Evolutionary conservation across 2,329 filamentous ascomycete genomes (phyloP), one percentile per base, ranked within the genome.

Genomic region (Pezicula carpinea): DNA sequence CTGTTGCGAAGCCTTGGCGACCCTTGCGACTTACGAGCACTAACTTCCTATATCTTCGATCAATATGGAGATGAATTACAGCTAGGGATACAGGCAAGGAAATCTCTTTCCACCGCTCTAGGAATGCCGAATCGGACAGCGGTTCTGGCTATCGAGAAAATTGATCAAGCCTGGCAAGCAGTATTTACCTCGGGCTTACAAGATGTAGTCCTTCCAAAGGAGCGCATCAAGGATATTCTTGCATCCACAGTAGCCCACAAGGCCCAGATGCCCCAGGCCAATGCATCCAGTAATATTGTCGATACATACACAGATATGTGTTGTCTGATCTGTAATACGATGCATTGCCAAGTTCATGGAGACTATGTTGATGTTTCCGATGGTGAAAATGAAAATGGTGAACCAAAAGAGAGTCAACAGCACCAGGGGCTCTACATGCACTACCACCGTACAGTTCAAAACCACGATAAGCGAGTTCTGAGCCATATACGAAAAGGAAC

Each of bases 291-390:
- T 29, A n/a, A 44, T 13, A 19, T 40, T n/a, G 22, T 60, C 19
- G 51, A 51, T 34, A 61, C 59, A 6, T 58, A 55, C 19, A 46
- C 53, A 4, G 49, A 43, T n/a, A 48, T 60, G 10, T 50, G 44
- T 6, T 63, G 60, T 40, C 29, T 61, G 14, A 57, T 63, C 13
- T 63, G 60, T 34, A 53, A 51, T 11, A 53, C 48, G 4, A 41
- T 59, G 14, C 55, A 57, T 48, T 59, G 60, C 35, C 51, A 55
- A 19, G 60, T 54, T 6, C 60, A 63, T 44, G 60, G 59, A n/a
- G 57, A 59, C n/a, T 44, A 33, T 22, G 38, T 31, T 14, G 46
- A 53, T 5, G 44, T 49, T 7, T 38, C 39, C 7, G 47, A 49
- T n/a, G 51, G 52, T 13, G 52, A 53, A 18, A 43, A 26, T 1